Base-by-base conservation (phyloP, 768 basidiomycete species). In the Lyophyllum shimeji region DNA sequence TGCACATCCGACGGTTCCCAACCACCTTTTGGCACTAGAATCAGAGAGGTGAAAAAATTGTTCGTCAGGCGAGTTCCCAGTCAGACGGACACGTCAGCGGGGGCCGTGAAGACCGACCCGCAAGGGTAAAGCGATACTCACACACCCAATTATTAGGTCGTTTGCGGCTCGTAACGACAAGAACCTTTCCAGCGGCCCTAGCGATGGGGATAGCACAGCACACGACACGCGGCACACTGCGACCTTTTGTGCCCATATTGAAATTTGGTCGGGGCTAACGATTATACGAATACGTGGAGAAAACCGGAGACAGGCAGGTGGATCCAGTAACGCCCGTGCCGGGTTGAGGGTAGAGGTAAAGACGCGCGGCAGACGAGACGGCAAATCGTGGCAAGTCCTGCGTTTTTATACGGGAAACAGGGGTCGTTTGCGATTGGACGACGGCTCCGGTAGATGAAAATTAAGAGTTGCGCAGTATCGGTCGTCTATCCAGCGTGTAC, bases 161-260 rank as follows among this genome's bases (percentile, higher is more conserved):
- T 69, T 93, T 94, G 57, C 92, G 82, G 70, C 89, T 91, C 21
- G 92, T 93, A 63, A 94, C 81, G 60, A 94, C 82, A 58, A 94
- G 83, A 53, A 94, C 82, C 70, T 92, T 90, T 69, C 84, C 84
- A 6, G 85, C 83, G 24, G 85, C 74, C 60, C 85, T 81, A 45
- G 84, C 76, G 62, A 94, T 90, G 52, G 92, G 92, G 55, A 94
- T 94, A 49, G 92, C 92, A 68, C 92, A 93, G 73, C 92, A 94
- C 63, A 94, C 92, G 71, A 94, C 81, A 69, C 92, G 88, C 52
- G 92, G 92, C 48, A 82, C 82, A 53, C 86, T 73, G 62, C 91
- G 85, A 66, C 89, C 90, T 79, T 92, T 91, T 62, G 84, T 80
- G 57, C 76, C 79, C 80, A 82, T 82, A 45, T 55, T 58, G 46